A percentile compares a stretch with the other conserved stretches of the same genome.
phyloP scores from a whole-genome alignment of 2,329 filamentous ascomycete species.

The Truncatella angustata region DNA sequence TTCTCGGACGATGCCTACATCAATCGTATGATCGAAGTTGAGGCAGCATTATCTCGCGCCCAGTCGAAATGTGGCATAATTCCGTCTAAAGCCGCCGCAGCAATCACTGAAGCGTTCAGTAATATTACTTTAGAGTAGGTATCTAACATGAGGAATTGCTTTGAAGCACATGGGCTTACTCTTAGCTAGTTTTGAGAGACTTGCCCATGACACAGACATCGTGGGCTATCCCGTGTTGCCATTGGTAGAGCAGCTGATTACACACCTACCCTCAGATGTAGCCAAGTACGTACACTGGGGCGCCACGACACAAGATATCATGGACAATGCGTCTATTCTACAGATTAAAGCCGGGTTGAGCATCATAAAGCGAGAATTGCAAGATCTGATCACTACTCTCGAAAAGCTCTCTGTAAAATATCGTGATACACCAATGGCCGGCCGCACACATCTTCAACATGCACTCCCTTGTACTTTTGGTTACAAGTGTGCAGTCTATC shows the following conservation, averaged over 20 bases:
- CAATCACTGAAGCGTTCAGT: conserved; percentile 30
- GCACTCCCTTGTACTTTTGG: conserved; percentile 56
- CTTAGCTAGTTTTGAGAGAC: conserved; percentile 14
- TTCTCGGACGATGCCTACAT: conserved; percentile 42
- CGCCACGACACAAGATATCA: conserved; percentile 58
- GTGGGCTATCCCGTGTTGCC: conserved; percentile 54
- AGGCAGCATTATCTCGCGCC: conserved; percentile 49
- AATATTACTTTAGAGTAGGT: conserved; percentile 1
- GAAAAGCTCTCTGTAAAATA: conserved; percentile 41
- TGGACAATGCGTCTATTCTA: conserved; percentile 52
- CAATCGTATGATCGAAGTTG: conserved; percentile 46
- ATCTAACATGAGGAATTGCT: not conserved
- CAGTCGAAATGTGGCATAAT: conserved; percentile 47
- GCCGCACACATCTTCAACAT: conserved; percentile 56
- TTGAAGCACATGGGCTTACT: conserved; percentile 5
- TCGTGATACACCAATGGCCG: conserved; percentile 54
- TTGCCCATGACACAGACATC: conserved; percentile 40
- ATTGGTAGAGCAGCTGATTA: conserved; percentile 45
- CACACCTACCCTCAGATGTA: conserved; percentile 24
- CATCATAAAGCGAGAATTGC: conserved; percentile 44
- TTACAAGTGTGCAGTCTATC: conserved; percentile 56
- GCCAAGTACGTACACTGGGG: conserved; percentile 56
- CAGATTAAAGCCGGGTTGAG: conserved; percentile 50
- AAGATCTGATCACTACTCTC: conserved; percentile 40
- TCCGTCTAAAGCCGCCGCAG: conserved; percentile 32